phyloP scores from a whole-genome alignment of 345 rosid species.

The Isatis tinctoria region DNA sequence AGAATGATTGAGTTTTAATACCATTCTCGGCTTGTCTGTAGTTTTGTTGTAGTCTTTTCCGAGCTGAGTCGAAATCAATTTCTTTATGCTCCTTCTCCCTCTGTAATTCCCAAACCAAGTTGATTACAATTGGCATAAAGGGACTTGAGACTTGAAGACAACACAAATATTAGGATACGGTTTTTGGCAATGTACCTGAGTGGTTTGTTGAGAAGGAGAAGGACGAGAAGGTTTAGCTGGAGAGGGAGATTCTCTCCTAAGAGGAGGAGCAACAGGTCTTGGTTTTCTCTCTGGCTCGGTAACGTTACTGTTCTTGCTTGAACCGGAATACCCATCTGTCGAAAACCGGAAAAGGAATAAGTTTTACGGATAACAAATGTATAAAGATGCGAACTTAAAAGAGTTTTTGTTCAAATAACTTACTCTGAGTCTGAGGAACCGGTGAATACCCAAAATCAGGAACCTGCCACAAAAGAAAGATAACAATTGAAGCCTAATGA shows the following conservation, averaged over 20 bases:
- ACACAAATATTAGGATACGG: background rate
- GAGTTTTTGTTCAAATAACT: slow-evolving; percentile 1
- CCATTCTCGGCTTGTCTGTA: slow-evolving; percentile 95
- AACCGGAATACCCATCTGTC: slow-evolving; percentile 71
- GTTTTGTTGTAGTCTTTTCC: slow-evolving; percentile 82
- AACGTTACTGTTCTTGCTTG: slow-evolving; percentile 59
- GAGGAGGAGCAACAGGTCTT: slow-evolving; percentile 38
- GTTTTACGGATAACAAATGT: slow-evolving; percentile 3
- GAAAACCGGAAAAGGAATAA: background rate
- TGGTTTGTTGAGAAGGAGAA: slow-evolving; percentile 48
- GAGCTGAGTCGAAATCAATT: slow-evolving; percentile 54
- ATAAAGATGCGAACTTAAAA: background rate
- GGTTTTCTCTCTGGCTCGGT: slow-evolving; percentile 69
- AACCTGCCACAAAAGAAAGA: slow-evolving; percentile 32
- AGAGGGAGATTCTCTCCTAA: slow-evolving; percentile 51
- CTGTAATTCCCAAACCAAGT: slow-evolving; percentile 37
- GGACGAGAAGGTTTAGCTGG: slow-evolving; percentile 49
- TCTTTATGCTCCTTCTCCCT: slow-evolving; percentile 66
- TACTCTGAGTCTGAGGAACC: slow-evolving; percentile 31
- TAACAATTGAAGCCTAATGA: slow-evolving; percentile 40
- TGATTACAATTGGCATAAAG: background rate
- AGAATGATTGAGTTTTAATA: slow-evolving; percentile 16
- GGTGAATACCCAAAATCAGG: slow-evolving; percentile 37
- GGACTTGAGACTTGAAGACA: background rate
- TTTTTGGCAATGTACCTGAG: slow-evolving; percentile 39